A percentile compares a stretch with the other conserved stretches of the same genome.
These are phyloP conservation scores for Kurtzmaniella quercitrusa DNA, from an alignment of 1,139 yeast species.

Conservation along the genomic window DNA sequence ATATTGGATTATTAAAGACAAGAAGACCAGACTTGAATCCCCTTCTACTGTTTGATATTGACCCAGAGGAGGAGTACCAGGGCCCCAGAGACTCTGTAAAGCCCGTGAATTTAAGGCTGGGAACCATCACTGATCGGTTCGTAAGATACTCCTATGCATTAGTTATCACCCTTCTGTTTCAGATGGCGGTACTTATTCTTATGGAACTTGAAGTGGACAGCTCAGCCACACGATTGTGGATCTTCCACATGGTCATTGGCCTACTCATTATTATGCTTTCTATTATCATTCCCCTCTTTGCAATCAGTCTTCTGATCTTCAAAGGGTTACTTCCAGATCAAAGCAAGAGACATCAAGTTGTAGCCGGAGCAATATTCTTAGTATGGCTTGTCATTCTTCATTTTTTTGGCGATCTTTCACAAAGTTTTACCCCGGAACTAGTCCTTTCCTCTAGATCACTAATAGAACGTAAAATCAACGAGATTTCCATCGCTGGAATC, in stretches of 20 bases:
- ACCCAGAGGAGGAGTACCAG: neutral
- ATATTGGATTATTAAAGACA: neutral
- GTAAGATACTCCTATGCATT: conserved; percentile 27
- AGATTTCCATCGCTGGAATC: conserved; percentile 67
- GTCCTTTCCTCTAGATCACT: conserved; percentile 17
- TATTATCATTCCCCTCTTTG: conserved; percentile 30
- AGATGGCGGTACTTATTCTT: conserved; percentile 33
- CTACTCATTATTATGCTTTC: conserved; percentile 29
- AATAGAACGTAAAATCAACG: conserved; percentile 46
- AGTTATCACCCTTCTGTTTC: conserved; percentile 28
- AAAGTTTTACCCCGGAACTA: conserved; percentile 19
- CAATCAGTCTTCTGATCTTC: conserved; percentile 26
- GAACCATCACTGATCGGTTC: conserved; percentile 7
- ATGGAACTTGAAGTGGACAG: conserved; percentile 29
- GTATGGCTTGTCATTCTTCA: conserved; percentile 33
- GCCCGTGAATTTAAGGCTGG: neutral
- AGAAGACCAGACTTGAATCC: neutral
- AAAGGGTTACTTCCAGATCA: conserved; percentile 22
- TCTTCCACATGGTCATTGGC: conserved; percentile 31
- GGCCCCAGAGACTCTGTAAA: neutral
- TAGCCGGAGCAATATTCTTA: conserved; percentile 14
- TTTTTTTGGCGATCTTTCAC: conserved; percentile 34
- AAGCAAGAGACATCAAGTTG: conserved; percentile 8
- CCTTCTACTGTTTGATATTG: neutral
- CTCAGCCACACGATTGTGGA: conserved; percentile 18